Evolutionary conservation across 768 basidiomycete genomes (phyloP), one percentile per base, ranked within the genome.

Genomic region (Boletus patriciae): DNA sequence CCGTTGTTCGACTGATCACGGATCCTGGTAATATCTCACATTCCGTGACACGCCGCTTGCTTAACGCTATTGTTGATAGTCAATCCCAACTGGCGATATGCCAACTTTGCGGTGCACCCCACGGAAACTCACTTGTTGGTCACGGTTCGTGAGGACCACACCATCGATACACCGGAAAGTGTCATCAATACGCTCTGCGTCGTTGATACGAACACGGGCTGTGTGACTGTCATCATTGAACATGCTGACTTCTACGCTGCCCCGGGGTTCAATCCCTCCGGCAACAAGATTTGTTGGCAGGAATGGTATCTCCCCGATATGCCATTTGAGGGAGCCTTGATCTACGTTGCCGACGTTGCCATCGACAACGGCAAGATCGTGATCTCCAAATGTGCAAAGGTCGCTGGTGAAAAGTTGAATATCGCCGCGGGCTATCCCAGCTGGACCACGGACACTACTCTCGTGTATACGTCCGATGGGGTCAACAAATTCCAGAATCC

Each of bases 211-310:
- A 58, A 52, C 2, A 69, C 73, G 2, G 73, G 76, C 55, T 65
- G 71, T 1, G 66, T 86, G 4, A 60, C 68, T 3, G 61, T 75
- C 6, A 63, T 90, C 31, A 67, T 72, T 3, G 67, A 74, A 0
- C 85, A 84, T 9, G 80, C 82, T 1, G 88, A 86, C 61, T 92
- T 90, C 70, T 92, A 91, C 65, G 77, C 78, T 50, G 63, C 74
- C 3, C 83, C 87, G 0, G 72, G 66, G 31, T 81, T 87, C 70
- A 82, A 81, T 19, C 78, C 82, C 0, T 77, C 83, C 50, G 87
- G 86, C 0, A 72, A 61, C 33, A 75, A 73, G 52, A 62, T 90
- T 6, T 77, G 76, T 0, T 91, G 84, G 83, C 73, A 82, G 45
- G 75, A 83, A 57, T 89, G 87, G 87, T 74, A 65, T 55, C 84